phyloP scores from a whole-genome alignment of 2,329 filamentous ascomycete genomes.

The Calonectria pteridis region DNA sequence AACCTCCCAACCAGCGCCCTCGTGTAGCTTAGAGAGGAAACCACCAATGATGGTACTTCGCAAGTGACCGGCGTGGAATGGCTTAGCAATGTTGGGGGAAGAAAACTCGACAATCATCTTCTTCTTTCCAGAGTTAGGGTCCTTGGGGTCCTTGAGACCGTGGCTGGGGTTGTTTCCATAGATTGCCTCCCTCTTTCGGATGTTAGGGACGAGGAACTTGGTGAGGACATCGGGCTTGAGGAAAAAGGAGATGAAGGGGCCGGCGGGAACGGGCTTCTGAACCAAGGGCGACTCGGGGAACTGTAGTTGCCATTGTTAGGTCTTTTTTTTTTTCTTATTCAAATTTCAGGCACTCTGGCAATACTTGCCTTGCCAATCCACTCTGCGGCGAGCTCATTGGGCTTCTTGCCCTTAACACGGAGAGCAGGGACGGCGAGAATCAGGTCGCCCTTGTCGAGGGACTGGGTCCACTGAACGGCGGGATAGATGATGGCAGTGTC shows the following conservation, averaged over 20 bases:
- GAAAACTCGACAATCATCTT: slow-evolving; percentile 84
- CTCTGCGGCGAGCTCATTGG: slow-evolving; percentile 70
- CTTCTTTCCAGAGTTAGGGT: slow-evolving; percentile 73
- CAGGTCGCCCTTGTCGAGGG: slow-evolving; percentile 86
- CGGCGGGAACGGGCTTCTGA: slow-evolving; percentile 74
- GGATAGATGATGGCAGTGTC: slow-evolving; percentile 79
- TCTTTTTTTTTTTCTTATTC: background rate
- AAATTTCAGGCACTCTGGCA: background rate
- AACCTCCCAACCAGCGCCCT: slow-evolving; percentile 79
- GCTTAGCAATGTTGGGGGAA: slow-evolving; percentile 88
- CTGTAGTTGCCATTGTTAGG: slow-evolving; percentile 50
- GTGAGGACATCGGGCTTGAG: slow-evolving; percentile 78
- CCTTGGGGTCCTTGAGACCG: slow-evolving; percentile 71
- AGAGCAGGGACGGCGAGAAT: slow-evolving; percentile 84
- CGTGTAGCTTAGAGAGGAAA: slow-evolving; percentile 80
- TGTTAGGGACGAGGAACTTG: slow-evolving; percentile 75
- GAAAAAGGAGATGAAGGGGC: slow-evolving; percentile 83
- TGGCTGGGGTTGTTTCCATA: slow-evolving; percentile 67
- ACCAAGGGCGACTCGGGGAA: slow-evolving; percentile 82
- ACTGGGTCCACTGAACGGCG: slow-evolving; percentile 81
- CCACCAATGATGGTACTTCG: slow-evolving; percentile 84
- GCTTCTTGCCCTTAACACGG: slow-evolving; percentile 79
- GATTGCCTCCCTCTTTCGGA: slow-evolving; percentile 69
- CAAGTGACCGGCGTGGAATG: slow-evolving; percentile 83
- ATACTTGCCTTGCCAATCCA: slow-evolving; percentile 69